A percentile compares a stretch with the other conserved stretches of the same genome.
Evolutionary conservation across 2,329 filamentous ascomycete genomes (phyloP).

Genomic region (Aspergillus intermedius): DNA sequence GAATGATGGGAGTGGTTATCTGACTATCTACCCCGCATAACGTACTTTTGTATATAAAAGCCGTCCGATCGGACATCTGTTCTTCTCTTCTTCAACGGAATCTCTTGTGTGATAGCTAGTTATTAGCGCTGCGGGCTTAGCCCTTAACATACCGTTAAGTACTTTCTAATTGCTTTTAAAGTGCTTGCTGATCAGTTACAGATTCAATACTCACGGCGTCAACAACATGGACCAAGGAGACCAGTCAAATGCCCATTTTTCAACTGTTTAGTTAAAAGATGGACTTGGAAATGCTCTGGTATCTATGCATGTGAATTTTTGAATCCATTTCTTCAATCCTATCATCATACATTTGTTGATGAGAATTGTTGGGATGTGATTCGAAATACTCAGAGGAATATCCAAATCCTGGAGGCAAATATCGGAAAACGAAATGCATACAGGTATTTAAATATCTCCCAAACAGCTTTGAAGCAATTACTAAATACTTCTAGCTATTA

Average conservation of each 20-base stretch:
- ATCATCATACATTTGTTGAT: neutral
- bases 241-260: neutral
- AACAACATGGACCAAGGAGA: neutral
- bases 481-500: conserved; percentile 5
- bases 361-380: neutral
- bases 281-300: conserved; percentile 1
- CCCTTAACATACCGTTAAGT: neutral
- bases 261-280: neutral
- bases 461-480: conserved; percentile 1
- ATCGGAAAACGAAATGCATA: neutral
- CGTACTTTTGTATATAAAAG: too few relatives aligned
- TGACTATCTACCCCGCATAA: too few relatives aligned
- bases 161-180: neutral
- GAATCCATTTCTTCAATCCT: neutral
- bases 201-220: neutral
- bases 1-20: too few relatives aligned
- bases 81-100: too few relatives aligned
- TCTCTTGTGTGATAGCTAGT: too few relatives aligned
- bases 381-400: neutral
- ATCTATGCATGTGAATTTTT: neutral
- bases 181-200: neutral
- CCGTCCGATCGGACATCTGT: too few relatives aligned
- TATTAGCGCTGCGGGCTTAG: too few relatives aligned
- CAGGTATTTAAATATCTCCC: neutral
- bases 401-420: neutral